phyloP scores from a whole-genome alignment of 768 basidiomycete genomes.

The Lyophyllum semitale region DNA sequence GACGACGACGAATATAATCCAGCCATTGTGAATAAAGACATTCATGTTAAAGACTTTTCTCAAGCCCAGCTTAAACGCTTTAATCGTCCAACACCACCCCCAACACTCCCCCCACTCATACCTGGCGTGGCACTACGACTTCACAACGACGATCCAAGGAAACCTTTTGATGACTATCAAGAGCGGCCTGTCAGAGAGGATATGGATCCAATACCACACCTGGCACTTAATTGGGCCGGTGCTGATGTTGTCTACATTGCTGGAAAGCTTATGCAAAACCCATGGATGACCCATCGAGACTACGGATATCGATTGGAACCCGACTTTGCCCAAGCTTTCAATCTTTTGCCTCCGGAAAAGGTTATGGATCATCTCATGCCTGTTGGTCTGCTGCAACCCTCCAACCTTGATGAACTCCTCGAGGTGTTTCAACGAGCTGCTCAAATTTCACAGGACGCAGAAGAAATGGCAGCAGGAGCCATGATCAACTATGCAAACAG shows the following conservation, averaged over 20 bases:
- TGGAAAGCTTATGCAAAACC: constrained; percentile 7
- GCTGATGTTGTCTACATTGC: constrained; percentile 13
- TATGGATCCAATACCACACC: constrained; percentile 8
- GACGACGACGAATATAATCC: not conserved
- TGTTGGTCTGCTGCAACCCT: not conserved
- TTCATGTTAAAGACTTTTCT: constrained; percentile 4
- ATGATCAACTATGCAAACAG: constrained; percentile 4
- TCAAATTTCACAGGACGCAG: too few species aligned
- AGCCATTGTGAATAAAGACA: not conserved
- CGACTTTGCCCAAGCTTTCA: constrained; percentile 8
- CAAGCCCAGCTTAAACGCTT: not conserved
- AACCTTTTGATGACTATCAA: constrained; percentile 15
- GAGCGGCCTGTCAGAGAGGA: constrained; percentile 8
- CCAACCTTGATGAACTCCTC: too few species aligned
- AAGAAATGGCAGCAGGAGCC: constrained; percentile 12
- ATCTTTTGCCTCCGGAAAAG: not conserved
- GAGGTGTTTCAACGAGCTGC: too few species aligned
- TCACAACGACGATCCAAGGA: not conserved
- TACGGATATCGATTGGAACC: constrained; percentile 15
- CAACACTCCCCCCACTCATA: constrained; percentile 3
- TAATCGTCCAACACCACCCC: not conserved
- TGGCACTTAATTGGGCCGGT: not conserved
- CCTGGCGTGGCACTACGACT: not conserved
- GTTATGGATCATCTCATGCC: constrained; percentile 14
- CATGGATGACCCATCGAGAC: constrained; percentile 15